These are phyloP conservation scores for Solanum habrochaites DNA, from an alignment of 257 asterid genomes.

Conservation along the genomic window DNA sequence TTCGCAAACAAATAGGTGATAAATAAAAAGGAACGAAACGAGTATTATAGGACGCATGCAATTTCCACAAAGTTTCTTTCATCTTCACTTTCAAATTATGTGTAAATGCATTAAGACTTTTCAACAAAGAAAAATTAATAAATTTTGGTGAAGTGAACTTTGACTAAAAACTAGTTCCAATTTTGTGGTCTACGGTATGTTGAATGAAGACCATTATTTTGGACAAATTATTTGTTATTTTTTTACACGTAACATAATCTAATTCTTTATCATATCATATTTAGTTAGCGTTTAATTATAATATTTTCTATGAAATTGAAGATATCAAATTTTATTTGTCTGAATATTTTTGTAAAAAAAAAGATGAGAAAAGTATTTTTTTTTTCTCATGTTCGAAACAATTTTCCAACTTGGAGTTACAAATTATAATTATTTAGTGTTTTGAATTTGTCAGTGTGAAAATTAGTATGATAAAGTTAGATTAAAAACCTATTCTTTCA, in stretches of 20 bases:
- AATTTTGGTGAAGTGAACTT: background rate
- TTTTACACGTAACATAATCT: background rate
- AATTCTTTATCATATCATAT: too few relatives aligned
- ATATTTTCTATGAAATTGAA: too few relatives aligned
- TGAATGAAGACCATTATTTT: background rate
- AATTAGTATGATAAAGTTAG: too few relatives aligned
- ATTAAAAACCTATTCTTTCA: too few relatives aligned
- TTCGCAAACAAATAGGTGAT: accelerated
- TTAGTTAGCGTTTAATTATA: too few relatives aligned
- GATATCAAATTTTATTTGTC: too few relatives aligned
- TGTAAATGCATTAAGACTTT: background rate
- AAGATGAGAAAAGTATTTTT: too few relatives aligned
- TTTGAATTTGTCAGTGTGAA: too few relatives aligned
- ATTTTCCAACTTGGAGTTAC: background rate
- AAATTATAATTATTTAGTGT: too few relatives aligned
- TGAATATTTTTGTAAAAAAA: too few relatives aligned
- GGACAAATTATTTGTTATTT: background rate
- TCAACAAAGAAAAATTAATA: background rate
- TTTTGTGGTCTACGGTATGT: background rate
- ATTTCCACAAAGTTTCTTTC: background rate
- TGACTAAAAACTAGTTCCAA: background rate
- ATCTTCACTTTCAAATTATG: background rate
- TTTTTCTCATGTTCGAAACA: background rate
- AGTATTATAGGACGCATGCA: background rate
- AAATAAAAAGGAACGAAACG: too few relatives aligned